phyloP scores from a whole-genome alignment of 352 stramenopile genomes.

The Phytophthora brassicae region DNA sequence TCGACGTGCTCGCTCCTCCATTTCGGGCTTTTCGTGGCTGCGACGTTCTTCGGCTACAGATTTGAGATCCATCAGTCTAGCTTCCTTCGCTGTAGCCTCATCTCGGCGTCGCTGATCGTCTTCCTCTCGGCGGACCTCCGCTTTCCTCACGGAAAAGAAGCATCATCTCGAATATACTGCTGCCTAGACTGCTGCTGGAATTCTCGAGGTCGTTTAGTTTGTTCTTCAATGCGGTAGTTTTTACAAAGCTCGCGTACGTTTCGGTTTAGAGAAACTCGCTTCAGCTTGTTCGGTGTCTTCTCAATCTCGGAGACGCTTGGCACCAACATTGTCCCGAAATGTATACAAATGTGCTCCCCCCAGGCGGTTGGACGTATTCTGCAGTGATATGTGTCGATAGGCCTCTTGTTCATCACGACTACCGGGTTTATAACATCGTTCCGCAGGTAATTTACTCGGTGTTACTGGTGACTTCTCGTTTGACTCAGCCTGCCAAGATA shows the following conservation, averaged over 20 bases:
- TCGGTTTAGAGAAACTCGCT: slow-evolving; percentile 5
- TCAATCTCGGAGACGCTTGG: no score
- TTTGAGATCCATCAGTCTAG: no score
- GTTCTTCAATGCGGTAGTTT: background rate
- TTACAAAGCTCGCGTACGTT: background rate
- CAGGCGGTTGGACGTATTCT: no score
- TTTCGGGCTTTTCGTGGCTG: background rate
- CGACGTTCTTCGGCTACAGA: no score
- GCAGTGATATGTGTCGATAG: no score
- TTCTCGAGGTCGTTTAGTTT: background rate
- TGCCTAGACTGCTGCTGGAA: background rate
- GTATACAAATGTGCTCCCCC: no score
- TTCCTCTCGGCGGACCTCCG: background rate
- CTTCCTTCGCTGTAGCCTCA: background rate
- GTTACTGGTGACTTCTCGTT: no score
- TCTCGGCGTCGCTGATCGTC: background rate
- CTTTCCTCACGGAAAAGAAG: slow-evolving; percentile 4
- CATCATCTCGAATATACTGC: slow-evolving; percentile 2
- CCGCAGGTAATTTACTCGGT: no score
- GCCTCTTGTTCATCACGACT: no score
- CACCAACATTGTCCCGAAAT: background rate
- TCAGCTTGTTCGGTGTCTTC: background rate
- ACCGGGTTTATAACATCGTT: no score
- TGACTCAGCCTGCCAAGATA: no score
- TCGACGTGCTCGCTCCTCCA: slow-evolving; percentile 2